Base-by-base conservation (phyloP, 75 land plant genomes). In the Azolla pinnata region DNA sequence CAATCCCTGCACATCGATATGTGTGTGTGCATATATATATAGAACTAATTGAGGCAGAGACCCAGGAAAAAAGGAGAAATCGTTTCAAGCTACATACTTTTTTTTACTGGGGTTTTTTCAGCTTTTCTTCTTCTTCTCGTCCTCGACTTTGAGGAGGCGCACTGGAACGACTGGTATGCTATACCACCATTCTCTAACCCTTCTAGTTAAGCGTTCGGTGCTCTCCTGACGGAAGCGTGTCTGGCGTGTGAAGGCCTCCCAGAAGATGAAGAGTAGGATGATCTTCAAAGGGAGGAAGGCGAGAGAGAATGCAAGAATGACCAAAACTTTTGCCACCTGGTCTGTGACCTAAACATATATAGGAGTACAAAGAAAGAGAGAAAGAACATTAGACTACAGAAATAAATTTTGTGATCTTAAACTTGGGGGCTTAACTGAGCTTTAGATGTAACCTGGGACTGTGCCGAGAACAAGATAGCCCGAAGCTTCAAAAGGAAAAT, bases 81-180 rank as follows among this genome's bases (percentile, higher is more conserved):
- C 7, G 10, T 14, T 38, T 38, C 42, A 7, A 38, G 14, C 42
- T 7, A 14, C 14, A 7, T 14, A 38, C 14, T 38, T 7, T 7
- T 38, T 7, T 38, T 7, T 14, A 7, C 42, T 7, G 7, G 7
- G 42, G 14, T 7, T 7, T 38, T 7, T 38, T 18, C 49, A 14
- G 49, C 28, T 26, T 65, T 56, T 81, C 72, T 52, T 81, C 42
- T 73, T 77, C 65, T 77, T 77, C 17, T 61, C 82, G 1, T 75
- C 81, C 24, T 77, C 75, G 29, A 69, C 76, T 60, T 62, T 76
- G 38, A 75, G 33, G 31, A 88, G 67, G 59, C 76, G 76, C 54
- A 88, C 85, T 32, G 87, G 88, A 33, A 83, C 88, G 28, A 81
- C 93, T 29, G 93, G 88, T 14, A 88, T 71, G 50, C 83, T 76